Evolutionary conservation across 768 basidiomycete genomes (phyloP).

Genomic region (Kwoniella bestiolae): DNA sequence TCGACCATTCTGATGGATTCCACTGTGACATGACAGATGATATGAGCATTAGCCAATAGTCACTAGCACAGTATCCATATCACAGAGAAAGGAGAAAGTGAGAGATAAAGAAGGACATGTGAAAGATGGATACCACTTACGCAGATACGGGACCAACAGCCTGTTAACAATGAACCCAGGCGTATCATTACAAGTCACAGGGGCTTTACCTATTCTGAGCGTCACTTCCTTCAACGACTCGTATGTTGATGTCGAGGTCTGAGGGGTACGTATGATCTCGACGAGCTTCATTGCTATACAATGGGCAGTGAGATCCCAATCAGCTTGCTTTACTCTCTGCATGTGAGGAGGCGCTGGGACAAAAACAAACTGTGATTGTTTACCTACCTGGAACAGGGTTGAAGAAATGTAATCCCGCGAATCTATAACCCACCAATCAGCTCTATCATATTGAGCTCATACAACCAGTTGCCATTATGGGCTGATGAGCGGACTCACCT

Average conservation of each 20-base stretch:
- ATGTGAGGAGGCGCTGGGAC: not conserved
- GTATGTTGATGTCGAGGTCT: constrained; percentile 57
- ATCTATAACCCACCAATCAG: constrained; percentile 41
- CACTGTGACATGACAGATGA: constrained; percentile 33
- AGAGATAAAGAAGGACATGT: not conserved
- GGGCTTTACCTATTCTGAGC: constrained; percentile 57
- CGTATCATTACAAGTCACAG: constrained; percentile 60
- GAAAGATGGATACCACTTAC: constrained; percentile 35
- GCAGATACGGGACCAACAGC: constrained; percentile 60
- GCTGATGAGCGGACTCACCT: constrained; percentile 44
- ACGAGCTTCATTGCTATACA: constrained; percentile 59
- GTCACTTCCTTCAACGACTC: constrained; percentile 57
- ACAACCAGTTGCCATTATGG: no score
- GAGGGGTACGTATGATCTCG: constrained; percentile 58
- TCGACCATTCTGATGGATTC: constrained; percentile 61
- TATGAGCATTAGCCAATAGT: not conserved
- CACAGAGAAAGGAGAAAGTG: no score
- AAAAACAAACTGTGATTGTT: constrained; percentile 30
- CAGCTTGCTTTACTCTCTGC: not conserved
- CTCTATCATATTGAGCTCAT: no score
- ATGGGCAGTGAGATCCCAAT: constrained; percentile 2
- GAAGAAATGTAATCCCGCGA: constrained; percentile 61
- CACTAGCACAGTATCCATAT: no score
- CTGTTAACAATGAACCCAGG: constrained; percentile 62
- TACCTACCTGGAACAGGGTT: constrained; percentile 53